These are phyloP conservation scores for Tympanopsis confertula DNA, from an alignment of 2,329 filamentous ascomycete species.

Conservation along the genomic window DNA sequence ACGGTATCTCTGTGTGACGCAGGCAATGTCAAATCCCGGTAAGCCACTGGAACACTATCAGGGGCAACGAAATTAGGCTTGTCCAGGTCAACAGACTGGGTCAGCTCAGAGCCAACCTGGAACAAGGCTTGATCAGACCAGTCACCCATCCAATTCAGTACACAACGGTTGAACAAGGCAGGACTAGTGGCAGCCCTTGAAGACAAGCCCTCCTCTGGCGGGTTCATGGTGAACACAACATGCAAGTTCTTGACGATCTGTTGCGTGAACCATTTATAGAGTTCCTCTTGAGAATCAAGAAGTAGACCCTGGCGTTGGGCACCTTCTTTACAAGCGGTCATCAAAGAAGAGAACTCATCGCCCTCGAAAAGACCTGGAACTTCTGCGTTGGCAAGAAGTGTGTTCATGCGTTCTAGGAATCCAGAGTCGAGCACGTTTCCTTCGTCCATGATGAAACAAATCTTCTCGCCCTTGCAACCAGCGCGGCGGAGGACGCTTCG, in stretches of 20 bases:
- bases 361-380: slow-evolving; percentile 97
- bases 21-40: slow-evolving; percentile 71
- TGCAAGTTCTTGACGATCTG: slow-evolving; percentile 99
- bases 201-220: slow-evolving; percentile 83
- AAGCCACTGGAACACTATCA: slow-evolving; percentile 86
- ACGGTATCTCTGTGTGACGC: slow-evolving; percentile 84
- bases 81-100: slow-evolving; percentile 90
- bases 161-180: slow-evolving; percentile 96
- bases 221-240: slow-evolving; percentile 99
- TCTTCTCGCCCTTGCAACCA: slow-evolving; percentile 97
- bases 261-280: slow-evolving; percentile 99
- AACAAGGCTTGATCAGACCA: slow-evolving; percentile 99
- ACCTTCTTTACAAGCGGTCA: slow-evolving; percentile 98
- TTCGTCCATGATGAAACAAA: slow-evolving; percentile 99
- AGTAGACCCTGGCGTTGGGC: slow-evolving; percentile 90
- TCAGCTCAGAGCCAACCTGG: slow-evolving; percentile 92
- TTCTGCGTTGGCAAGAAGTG: slow-evolving; percentile 94
- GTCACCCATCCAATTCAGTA: slow-evolving; percentile 99
- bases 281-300: slow-evolving; percentile 91
- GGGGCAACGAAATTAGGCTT: slow-evolving; percentile 74
- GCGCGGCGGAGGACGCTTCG: slow-evolving; percentile 85
- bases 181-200: slow-evolving; percentile 97
- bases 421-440: slow-evolving; percentile 96
- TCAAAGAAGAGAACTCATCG: slow-evolving; percentile 95
- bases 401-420: slow-evolving; percentile 99